phyloP scores from a whole-genome alignment of 345 rosid genomes.

The Boechera retrofracta region DNA sequence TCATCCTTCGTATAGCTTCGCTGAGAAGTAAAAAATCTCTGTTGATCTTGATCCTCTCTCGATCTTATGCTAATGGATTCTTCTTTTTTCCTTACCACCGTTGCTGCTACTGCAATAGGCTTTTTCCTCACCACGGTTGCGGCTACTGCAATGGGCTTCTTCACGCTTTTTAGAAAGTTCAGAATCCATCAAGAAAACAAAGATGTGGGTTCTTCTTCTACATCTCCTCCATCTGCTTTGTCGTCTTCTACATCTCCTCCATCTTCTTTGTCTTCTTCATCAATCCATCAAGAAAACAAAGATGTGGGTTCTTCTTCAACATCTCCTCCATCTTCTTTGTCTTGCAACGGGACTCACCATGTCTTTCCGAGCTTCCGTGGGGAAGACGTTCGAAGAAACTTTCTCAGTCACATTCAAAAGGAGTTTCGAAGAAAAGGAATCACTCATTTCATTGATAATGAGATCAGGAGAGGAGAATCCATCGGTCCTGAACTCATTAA shows the following conservation, averaged over 20 bases:
- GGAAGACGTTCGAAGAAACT: not conserved
- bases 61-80: not conserved
- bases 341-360: not conserved
- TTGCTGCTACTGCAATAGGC: no score
- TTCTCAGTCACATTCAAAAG: not conserved
- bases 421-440: not conserved
- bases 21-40: not conserved
- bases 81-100: not conserved
- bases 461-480: not conserved
- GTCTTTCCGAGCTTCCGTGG: not conserved
- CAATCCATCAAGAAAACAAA: not conserved
- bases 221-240: not conserved
- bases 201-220: not conserved
- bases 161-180: not conserved
- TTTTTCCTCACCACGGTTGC: not conserved
- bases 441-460: not conserved
- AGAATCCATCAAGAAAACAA: not conserved
- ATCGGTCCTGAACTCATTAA: not conserved
- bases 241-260: not conserved
- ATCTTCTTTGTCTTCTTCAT: not conserved
- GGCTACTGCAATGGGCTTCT: not conserved
- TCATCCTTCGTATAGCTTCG: not conserved
- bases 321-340: no score
- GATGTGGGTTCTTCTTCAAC: not conserved
- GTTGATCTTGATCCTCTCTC: not conserved